Base-by-base conservation (phyloP, 83 land plant genomes). In the Diphasiastrum complanatum region DNA sequence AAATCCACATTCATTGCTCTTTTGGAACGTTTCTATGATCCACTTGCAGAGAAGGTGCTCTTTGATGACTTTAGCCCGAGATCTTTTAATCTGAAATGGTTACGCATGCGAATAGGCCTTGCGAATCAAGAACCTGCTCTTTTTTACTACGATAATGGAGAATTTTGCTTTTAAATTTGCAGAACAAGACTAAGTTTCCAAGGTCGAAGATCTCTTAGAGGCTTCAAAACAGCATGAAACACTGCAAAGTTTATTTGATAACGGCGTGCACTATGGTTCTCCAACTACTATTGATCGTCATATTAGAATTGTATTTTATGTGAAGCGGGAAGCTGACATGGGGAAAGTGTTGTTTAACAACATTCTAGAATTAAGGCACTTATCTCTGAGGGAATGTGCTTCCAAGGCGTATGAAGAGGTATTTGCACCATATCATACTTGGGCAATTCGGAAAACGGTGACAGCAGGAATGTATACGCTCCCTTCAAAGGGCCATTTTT, bases 151-250 rank as follows among this genome's bases (percentile, higher is more conserved):
- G 14, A 82, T 91, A 4, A 71, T 52, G 55, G 85, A 87, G 64
- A 91, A 91, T 43, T 87, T 91, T 50, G 97, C 97, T 32, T 91
- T 91, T 85, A 91, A 91, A 64, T 91, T 91, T 70, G 97, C 97
- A 16, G 90, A 91, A 62, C 80, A 69, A 73, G 97, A 91, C 48
- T 91, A 87, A 47, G 89, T 84, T 57, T 75, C 97, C 66, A 91
- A 91, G 81, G 97, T 91, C 20, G 49, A 82, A 22, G 87, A 80
- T 77, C 80, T 87, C 18, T 45, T 33, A n/a, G 68, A 71, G 49
- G 89, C 89, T 51, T 79, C 97, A 19, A 76, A 69, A 18, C 70
- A 85, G 1, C 74, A 75, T 33, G 62, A 40, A 12, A 79, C 79
- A 0, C 38, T 91, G 62, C 63, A 70, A 16, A 65, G 78, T 0